These are phyloP conservation scores for Neoboletus magnificus DNA, from an alignment of 768 basidiomycete species.

Conservation along the genomic window DNA sequence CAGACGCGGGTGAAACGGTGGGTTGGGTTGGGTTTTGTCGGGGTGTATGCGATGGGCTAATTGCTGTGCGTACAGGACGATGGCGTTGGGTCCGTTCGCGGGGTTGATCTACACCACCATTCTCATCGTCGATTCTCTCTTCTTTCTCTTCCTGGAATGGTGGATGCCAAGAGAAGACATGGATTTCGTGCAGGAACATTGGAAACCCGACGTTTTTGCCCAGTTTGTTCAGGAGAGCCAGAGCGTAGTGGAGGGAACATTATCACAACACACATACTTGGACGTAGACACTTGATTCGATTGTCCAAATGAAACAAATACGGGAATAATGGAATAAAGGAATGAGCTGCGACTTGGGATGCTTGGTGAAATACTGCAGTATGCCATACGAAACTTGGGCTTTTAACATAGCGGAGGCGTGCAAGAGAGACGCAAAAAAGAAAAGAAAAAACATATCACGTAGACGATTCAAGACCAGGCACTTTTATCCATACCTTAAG, in stretches of 20 bases:
- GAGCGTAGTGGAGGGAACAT: neutral
- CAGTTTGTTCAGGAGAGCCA: constrained; percentile 11
- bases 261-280: no score
- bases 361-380: neutral
- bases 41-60: neutral
- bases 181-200: constrained; percentile 67
- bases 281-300: neutral
- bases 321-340: constrained; percentile 18
- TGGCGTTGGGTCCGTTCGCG: constrained; percentile 72
- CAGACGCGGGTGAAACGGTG: constrained; percentile 77
- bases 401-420: neutral
- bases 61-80: constrained; percentile 48
- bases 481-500: constrained; percentile 3
- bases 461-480: neutral
- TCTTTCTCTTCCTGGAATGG: constrained; percentile 83
- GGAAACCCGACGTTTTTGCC: constrained; percentile 42
- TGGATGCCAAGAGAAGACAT: constrained; percentile 74
- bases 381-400: neutral
- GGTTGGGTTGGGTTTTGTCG: constrained; percentile 5
- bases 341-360: constrained; percentile 3
- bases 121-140: constrained; percentile 83
- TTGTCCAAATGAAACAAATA: constrained; percentile 15
- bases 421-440: neutral
- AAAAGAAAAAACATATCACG: neutral
- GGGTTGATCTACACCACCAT: constrained; percentile 90